Conservation (phyloP, 2,329 filamentous ascomycete genomes). For the Talaromyces islandicus region DNA sequence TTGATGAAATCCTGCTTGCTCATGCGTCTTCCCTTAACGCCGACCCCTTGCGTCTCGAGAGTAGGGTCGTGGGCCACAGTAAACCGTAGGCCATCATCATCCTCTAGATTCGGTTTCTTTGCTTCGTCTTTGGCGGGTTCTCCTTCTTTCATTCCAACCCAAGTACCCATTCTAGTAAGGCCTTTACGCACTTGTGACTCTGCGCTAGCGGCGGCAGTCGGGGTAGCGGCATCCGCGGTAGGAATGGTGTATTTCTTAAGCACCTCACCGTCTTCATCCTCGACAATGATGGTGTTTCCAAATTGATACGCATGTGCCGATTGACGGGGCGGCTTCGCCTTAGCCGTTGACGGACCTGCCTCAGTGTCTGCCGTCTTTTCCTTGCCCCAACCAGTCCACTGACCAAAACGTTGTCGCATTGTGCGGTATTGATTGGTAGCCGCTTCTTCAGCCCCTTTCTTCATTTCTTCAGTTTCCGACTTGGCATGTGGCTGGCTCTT, state of each 20-base stretch:
- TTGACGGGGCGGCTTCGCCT: conserved; percentile 37
- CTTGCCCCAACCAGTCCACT: conserved; percentile 40
- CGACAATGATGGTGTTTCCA: conserved; percentile 65
- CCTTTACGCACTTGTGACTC: conserved; percentile 44
- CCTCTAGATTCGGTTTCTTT: conserved; percentile 10
- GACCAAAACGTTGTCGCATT: conserved; percentile 44
- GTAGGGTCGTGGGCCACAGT: conserved; percentile 47
- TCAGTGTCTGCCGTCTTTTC: conserved; percentile 16
- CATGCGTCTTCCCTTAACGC: conserved; percentile 52
- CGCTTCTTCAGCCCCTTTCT: conserved; percentile 31
- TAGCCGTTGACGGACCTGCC: conserved; percentile 16
- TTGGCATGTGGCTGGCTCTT: conserved; percentile 37
- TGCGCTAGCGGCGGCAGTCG: conserved; percentile 19
- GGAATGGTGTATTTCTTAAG: conserved; percentile 64
- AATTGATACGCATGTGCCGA: conserved; percentile 63
- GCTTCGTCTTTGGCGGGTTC: conserved; percentile 22
- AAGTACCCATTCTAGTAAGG: conserved; percentile 55
- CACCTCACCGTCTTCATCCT: conserved; percentile 63
- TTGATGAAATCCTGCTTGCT: conserved; percentile 60
- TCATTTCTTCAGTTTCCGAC: conserved; percentile 38
- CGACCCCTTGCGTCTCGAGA: conserved; percentile 28
- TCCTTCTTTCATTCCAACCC: conserved; percentile 41
- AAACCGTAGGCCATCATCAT: conserved; percentile 54
- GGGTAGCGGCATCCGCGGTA: conserved; percentile 28
- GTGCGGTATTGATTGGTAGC: conserved; percentile 27